phyloP scores from a whole-genome alignment of 192 early-diverging fungal species.

The Backusella mclennaniae region DNA sequence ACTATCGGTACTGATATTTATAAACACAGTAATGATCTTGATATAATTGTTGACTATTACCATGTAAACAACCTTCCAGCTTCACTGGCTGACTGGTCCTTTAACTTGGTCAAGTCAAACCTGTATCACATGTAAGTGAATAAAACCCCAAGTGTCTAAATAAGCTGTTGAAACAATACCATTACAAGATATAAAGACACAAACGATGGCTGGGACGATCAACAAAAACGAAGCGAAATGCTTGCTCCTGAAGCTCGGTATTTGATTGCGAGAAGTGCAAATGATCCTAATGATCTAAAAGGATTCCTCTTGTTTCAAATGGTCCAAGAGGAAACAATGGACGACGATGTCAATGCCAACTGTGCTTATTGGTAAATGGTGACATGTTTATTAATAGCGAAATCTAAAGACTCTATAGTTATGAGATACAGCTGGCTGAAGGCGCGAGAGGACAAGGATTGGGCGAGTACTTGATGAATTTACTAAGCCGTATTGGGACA shows the following conservation, averaged over 20 bases:
- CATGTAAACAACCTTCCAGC: conserved; percentile 37
- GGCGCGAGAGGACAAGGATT: conserved; percentile 48
- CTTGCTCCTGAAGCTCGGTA: conserved; percentile 52
- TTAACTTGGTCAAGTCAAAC: conserved; percentile 60
- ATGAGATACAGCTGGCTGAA: conserved; percentile 60
- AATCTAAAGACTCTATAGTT: conserved; percentile 36
- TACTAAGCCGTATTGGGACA: conserved; percentile 51
- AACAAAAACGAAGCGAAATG: conserved; percentile 58
- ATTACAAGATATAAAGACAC: conserved; percentile 54
- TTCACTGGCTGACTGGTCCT: conserved; percentile 43
- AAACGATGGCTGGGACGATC: conserved; percentile 64
- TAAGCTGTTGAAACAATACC: too few species aligned
- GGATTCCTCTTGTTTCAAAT: conserved; percentile 65
- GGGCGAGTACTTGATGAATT: conserved; percentile 54
- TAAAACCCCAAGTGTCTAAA: neutral
- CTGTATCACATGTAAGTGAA: conserved; percentile 55
- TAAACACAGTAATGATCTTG: conserved; percentile 15
- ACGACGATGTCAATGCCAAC: conserved; percentile 45
- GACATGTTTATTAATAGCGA: neutral
- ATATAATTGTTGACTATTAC: conserved; percentile 39
- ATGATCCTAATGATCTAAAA: conserved; percentile 38
- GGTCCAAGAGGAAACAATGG: conserved; percentile 62
- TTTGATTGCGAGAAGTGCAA: conserved; percentile 43
- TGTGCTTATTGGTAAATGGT: conserved; percentile 63
- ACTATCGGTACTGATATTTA: neutral